Conservation (phyloP, 305 asterid genomes). For the Withania somnifera region DNA sequence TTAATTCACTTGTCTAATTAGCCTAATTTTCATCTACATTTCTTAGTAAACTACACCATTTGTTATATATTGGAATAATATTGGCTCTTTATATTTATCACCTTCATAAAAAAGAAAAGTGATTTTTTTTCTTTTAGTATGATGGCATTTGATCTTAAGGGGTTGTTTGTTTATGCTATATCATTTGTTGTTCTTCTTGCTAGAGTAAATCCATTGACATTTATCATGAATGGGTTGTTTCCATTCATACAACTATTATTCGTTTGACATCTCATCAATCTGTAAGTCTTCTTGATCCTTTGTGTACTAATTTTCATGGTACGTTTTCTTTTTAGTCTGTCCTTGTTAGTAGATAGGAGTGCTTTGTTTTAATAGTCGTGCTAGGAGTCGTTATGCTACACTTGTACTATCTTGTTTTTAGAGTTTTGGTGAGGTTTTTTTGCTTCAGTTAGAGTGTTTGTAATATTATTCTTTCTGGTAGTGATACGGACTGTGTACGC, state of each 20-base stretch:
- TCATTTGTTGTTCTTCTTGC: conserved; percentile 11
- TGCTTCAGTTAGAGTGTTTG: no score
- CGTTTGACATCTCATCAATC: conserved; percentile 22
- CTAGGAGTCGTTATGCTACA: no score
- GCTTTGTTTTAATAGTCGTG: no score
- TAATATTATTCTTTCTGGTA: no score
- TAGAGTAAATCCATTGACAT: conserved; percentile 22
- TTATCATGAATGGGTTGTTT: conserved; percentile 46
- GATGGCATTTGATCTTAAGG: conserved; percentile 24
- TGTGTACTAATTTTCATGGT: not conserved
- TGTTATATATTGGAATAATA: not conserved
- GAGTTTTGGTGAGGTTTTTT: no score
- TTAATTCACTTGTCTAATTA: not conserved
- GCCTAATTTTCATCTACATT: not conserved
- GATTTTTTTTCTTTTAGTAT: not conserved
- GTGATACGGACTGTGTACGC: no score
- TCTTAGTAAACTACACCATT: not conserved
- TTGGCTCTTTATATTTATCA: not conserved
- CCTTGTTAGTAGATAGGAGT: no score
- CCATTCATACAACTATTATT: conserved; percentile 22
- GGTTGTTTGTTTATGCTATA: conserved; percentile 1
- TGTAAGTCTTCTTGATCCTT: conserved; percentile 15
- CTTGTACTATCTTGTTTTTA: no score
- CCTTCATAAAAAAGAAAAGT: not conserved
- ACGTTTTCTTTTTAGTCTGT: no score